These are phyloP conservation scores for Cytospora chrysosperma DNA, from an alignment of 2,329 filamentous ascomycete genomes.

Conservation along the genomic window DNA sequence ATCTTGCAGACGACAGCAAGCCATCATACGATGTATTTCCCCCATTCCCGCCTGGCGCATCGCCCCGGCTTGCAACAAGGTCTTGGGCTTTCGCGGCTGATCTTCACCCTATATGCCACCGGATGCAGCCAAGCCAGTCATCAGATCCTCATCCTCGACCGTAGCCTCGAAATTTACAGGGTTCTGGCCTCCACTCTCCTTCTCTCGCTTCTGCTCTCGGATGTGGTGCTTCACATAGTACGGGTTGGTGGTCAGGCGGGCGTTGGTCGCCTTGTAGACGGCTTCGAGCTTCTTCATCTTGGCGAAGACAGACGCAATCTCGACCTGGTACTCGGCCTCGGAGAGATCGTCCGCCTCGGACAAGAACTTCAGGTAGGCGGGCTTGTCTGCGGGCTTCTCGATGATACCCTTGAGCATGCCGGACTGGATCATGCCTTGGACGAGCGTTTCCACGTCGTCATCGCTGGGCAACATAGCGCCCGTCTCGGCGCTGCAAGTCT, in stretches of 20 bases:
- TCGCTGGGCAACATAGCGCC: constrained; percentile 43
- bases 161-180: constrained; percentile 44
- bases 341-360: constrained; percentile 42
- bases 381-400: constrained; percentile 42
- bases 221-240: constrained; percentile 53
- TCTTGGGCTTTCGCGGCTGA: not conserved
- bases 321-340: constrained; percentile 50
- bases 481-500: constrained; percentile 55
- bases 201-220: constrained; percentile 49
- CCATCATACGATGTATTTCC: not conserved
- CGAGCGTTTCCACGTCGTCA: constrained; percentile 44
- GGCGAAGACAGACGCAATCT: constrained; percentile 42
- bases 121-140: constrained; percentile 43
- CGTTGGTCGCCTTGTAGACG: constrained; percentile 52
- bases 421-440: constrained; percentile 55
- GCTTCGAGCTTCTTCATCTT: constrained; percentile 46
- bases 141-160: constrained; percentile 61
- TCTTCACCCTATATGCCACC: constrained; percentile 7
- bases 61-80: not conserved
- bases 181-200: constrained; percentile 36
- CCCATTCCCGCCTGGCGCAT: not conserved
- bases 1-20: not conserved
- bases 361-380: constrained; percentile 53
- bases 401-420: constrained; percentile 54
- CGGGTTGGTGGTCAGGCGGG: constrained; percentile 53